Conservation (phyloP, 1,139 yeast genomes). For the Magnusiomyces ingens region DNA sequence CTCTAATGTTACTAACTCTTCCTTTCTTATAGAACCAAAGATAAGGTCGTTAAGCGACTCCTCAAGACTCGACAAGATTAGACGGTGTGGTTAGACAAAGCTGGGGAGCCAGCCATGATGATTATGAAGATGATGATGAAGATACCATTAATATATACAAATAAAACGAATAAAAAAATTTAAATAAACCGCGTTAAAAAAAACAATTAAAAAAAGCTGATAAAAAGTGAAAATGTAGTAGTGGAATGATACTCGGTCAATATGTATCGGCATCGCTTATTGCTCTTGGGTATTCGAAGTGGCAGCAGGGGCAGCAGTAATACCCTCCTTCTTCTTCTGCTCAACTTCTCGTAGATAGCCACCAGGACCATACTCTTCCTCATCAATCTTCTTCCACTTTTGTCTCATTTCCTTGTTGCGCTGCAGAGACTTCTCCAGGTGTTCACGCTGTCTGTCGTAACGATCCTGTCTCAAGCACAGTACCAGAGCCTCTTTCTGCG, state of each 20-base stretch:
- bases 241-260: background rate
- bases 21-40: constrained; percentile 49
- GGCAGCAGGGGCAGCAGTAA: background rate
- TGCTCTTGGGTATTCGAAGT: background rate
- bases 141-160: too few relatives aligned
- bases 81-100: constrained; percentile 10
- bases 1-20: background rate
- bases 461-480: constrained; percentile 78
- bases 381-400: constrained; percentile 56
- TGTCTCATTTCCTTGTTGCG: constrained; percentile 49
- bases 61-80: constrained; percentile 93
- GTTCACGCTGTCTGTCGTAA: constrained; percentile 55
- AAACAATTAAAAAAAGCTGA: background rate
- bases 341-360: constrained; percentile 57
- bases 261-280: background rate
- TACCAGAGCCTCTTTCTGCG: constrained; percentile 70
- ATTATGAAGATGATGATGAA: background rate
- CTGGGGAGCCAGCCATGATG: background rate
- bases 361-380: constrained; percentile 76
- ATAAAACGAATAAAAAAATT: too few relatives aligned
- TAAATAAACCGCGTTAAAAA: too few relatives aligned
- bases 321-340: background rate
- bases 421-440: constrained; percentile 45
- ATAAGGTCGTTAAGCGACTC: constrained; percentile 78
- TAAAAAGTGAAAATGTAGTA: background rate